Evolutionary conservation across 306 rosid species (phyloP), one percentile per base, ranked within the genome.

Genomic region (Acacia acuminata): DNA sequence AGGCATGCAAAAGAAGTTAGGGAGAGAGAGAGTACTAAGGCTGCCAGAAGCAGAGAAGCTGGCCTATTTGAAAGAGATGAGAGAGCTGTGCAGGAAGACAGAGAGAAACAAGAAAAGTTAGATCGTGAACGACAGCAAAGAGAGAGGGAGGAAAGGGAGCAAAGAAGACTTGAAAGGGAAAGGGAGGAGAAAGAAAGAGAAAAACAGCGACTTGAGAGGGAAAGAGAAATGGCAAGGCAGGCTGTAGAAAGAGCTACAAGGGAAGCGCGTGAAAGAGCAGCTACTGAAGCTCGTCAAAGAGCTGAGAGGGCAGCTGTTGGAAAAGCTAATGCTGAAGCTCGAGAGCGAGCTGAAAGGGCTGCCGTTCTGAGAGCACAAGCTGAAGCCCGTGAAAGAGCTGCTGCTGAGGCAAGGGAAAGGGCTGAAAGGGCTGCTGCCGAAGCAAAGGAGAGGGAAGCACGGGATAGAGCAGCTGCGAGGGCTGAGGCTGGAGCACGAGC

Each of bases 211-310:
- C 82, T 89, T 82, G 98, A 90, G 84, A 88, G 88, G 79, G 98
- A 94, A 88, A 91, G 93, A 88, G 92, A 72, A 19, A 91, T 44
- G 76, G 96, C 84, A 50, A 96, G 94, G 85, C 98, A 90, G 77
- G 99, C 98, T 84, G 98, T 96, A 74, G 99, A 91, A 88, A 96
- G 99, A 87, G 99, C 99, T 72, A 94, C 99, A 19, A 90, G 99
- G 85, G 99, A 96, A 87, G 99, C 98, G 30, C 99, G 99, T 45
- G 99, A 91, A 79, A 91, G 99, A 89, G 99, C 99, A 77, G 96
- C 91, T 76, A 71, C 78, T 85, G 99, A 86, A 47, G 99, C 99
- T 77, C 96, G 91, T 17, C 53, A 79, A 79, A 94, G 85, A 85
- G 98, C 99, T 82, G 97, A 96, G 82, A 92, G 87, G 89, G 93